Percentiles rank a stretch among this genome's conserved stretches.
These are phyloP conservation scores for Exserohilum rostratum DNA, from an alignment of 2,329 filamentous ascomycete species.

Conservation along the genomic window DNA sequence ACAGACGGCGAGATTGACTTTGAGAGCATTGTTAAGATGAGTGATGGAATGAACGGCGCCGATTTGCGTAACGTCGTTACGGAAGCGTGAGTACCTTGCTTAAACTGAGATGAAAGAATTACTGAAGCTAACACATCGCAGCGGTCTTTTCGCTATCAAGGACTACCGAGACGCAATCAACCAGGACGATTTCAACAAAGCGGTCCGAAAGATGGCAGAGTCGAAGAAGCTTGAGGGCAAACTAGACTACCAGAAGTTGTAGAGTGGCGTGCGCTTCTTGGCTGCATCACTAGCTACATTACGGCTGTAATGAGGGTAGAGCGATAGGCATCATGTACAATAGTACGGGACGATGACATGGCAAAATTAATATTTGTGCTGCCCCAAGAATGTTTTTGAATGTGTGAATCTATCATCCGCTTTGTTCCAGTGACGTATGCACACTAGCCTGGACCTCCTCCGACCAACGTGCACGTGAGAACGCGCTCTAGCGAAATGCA, in stretches of 20 bases:
- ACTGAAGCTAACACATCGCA: conserved; percentile 50
- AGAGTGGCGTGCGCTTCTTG: conserved; percentile 34
- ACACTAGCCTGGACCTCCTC: not conserved
- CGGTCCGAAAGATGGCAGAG: conserved; percentile 95
- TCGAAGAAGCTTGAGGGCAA: conserved; percentile 99
- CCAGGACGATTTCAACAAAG: conserved; percentile 99
- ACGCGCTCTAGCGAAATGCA: conserved; percentile 14
- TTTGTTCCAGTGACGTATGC: not conserved
- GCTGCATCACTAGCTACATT: not conserved
- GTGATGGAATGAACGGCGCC: conserved; percentile 94
- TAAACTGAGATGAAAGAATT: not conserved
- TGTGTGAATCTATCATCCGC: not conserved
- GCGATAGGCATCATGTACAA: conserved; percentile 15
- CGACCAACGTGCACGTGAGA: conserved; percentile 18
- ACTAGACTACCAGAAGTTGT: conserved; percentile 96
- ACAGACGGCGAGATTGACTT: conserved; percentile 97
- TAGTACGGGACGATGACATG: conserved; percentile 4
- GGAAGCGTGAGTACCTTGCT: conserved; percentile 76
- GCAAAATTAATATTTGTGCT: not conserved
- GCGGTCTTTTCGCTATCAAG: conserved; percentile 96
- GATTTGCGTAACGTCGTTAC: conserved; percentile 98
- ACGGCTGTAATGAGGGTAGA: conserved; percentile 22
- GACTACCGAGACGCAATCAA: conserved; percentile 95
- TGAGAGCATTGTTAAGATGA: conserved; percentile 99
- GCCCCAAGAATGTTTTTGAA: not conserved